These are phyloP conservation scores for Staphylotrichum tortipilum DNA, from an alignment of 495 filamentous ascomycete species.

Conservation along the genomic window DNA sequence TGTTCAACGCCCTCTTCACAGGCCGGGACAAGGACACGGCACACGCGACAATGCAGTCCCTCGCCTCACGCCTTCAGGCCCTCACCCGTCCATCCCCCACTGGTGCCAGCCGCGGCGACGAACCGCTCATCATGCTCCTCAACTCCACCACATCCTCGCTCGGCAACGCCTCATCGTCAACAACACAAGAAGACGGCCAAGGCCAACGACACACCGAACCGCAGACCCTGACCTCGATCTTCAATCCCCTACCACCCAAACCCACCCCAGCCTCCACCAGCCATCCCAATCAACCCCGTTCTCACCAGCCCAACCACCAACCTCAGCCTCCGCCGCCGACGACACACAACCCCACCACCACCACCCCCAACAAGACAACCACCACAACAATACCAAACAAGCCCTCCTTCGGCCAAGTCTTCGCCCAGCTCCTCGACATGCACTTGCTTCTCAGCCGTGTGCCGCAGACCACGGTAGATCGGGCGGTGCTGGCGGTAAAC, in stretches of 20 bases:
- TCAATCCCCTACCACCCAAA: conserved; percentile 13
- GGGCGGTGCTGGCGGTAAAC: conserved; percentile 4
- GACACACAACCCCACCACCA: not conserved
- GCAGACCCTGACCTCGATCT: conserved; percentile 31
- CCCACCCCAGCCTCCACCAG: not conserved
- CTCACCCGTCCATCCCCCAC: conserved; percentile 16
- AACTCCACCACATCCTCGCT: conserved; percentile 27
- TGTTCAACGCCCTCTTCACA: conserved; percentile 36
- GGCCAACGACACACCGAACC: not conserved
- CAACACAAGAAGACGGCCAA: too few relatives aligned
- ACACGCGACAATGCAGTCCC: conserved; percentile 25
- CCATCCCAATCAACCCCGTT: not conserved
- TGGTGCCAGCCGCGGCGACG: too few relatives aligned
- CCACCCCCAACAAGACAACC: not conserved
- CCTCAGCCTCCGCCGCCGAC: too few relatives aligned
- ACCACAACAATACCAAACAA: conserved; percentile 16
- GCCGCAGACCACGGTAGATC: conserved; percentile 22
- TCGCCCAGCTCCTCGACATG: conserved; percentile 35
- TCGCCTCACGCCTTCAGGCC: conserved; percentile 27
- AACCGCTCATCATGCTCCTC: conserved; percentile 34
- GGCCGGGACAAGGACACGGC: conserved; percentile 26
- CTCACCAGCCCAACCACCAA: not conserved
- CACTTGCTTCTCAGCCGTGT: conserved; percentile 36
- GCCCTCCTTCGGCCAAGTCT: conserved; percentile 36
- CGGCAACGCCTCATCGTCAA: too few relatives aligned